phyloP scores from a whole-genome alignment of 2,329 filamentous ascomycete genomes.

The Neonectria faginata region DNA sequence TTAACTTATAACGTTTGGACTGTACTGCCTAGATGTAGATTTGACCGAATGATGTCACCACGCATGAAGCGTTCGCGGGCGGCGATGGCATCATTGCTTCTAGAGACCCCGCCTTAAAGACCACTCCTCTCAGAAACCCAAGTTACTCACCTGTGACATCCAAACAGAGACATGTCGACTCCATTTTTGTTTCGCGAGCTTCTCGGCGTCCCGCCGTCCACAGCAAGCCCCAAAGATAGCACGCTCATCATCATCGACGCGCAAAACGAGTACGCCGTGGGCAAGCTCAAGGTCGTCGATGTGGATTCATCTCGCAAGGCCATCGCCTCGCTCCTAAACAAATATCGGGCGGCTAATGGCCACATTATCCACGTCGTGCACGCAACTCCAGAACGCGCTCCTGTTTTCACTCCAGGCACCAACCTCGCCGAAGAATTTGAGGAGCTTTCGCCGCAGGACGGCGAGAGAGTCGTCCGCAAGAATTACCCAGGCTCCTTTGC shows the following conservation, averaged over 20 bases:
- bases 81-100: background rate
- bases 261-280: conserved; percentile 75
- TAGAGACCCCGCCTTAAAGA: background rate
- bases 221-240: conserved; percentile 68
- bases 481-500: conserved; percentile 70
- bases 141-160: background rate
- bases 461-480: conserved; percentile 70
- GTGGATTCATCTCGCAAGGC: conserved; percentile 64
- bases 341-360: conserved; percentile 65
- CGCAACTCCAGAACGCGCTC: conserved; percentile 68
- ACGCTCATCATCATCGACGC: conserved; percentile 76
- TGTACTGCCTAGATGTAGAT: no score
- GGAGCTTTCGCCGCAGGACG: conserved; percentile 65
- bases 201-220: conserved; percentile 66
- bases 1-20: no score
- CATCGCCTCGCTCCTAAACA: conserved; percentile 67
- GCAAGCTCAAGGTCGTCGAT: conserved; percentile 67
- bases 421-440: conserved; percentile 70
- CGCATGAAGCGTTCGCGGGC: background rate
- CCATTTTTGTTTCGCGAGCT: conserved; percentile 56
- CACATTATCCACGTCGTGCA: conserved; percentile 72
- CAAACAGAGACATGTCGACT: background rate
- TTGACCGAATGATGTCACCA: background rate
- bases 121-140: background rate
- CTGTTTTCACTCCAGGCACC: conserved; percentile 74